Percentiles rank a stretch among this genome's conserved stretches.
Evolutionary conservation across 768 basidiomycete species (phyloP).

Genomic region (Termitomyces heimii): DNA sequence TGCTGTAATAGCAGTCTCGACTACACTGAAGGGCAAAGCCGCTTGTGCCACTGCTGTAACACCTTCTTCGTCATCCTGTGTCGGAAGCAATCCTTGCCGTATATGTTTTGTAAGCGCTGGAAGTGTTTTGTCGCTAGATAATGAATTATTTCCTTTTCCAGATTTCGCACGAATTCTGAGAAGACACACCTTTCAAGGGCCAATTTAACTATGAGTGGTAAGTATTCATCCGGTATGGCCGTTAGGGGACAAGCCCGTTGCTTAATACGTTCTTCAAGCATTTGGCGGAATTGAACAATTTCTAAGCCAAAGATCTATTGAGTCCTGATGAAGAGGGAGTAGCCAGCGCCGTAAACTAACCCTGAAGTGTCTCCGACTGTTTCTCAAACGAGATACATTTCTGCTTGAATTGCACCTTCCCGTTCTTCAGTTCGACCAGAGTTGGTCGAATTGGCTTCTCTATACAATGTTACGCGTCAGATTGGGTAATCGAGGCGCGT

Average conservation of each 20-base stretch:
- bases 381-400: constrained; percentile 72
- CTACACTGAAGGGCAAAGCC: constrained; percentile 40
- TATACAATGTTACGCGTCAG: constrained; percentile 24
- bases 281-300: constrained; percentile 70
- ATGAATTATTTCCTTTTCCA: not conserved
- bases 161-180: not conserved
- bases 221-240: constrained; percentile 61
- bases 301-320: constrained; percentile 33
- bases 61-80: constrained; percentile 46
- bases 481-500: constrained; percentile 17
- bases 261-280: constrained; percentile 53
- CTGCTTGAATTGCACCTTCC: constrained; percentile 72
- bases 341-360: constrained; percentile 29
- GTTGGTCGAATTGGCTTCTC: constrained; percentile 34
- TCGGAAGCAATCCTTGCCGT: constrained; percentile 61
- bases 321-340: not conserved
- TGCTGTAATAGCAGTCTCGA: constrained; percentile 62
- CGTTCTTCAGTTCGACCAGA: constrained; percentile 67
- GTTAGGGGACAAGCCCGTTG: constrained; percentile 44
- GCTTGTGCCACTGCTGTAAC: constrained; percentile 24
- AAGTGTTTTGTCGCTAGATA: constrained; percentile 65
- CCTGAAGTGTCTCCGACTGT: constrained; percentile 76
- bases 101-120: constrained; percentile 61
- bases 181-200: constrained; percentile 73
- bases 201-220: constrained; percentile 73